Evolutionary conservation across 2,329 filamentous ascomycete species (phyloP), one percentile per base, ranked within the genome.

Genomic region (Epichloe uncinata): DNA sequence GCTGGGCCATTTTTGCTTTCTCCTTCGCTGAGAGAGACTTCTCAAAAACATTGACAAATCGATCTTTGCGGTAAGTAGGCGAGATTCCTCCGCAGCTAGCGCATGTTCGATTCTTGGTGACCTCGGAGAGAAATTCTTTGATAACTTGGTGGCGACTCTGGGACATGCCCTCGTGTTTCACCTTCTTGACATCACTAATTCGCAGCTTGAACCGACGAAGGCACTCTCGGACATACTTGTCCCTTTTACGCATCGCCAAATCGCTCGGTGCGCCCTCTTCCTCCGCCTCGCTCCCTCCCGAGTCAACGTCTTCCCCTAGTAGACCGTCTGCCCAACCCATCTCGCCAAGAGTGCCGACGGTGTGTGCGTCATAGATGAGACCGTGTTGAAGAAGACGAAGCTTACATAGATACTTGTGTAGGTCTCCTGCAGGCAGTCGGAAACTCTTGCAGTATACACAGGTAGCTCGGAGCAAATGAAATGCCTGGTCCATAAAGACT

Each of bases 401-500:
- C 67, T 93, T 90, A 73, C 88, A 96, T 42, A 78, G 71, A 61
- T 87, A 93, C 57, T 82, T 77, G 67, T 91, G 87, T 54, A 95
- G 73, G 53, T 87, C 79, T 48, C 82, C 78, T 45, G 82, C 78
- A n/a, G 84, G 75, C 64, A 96, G 76, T 62, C 85, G 87, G 57
- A 98, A 82, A 51, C 83, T 81, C 62, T 90, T 84, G 69, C 94
- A 98, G 70, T 95, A 96, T 52, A 84, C 78, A 65, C 93, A 98
- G 66, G 91, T 85, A 49, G 87, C 85, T 58, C 89, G 82, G 18
- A 98, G 75, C 43, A 98, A 74, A 42, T 87, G 84, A 55, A 94
- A 79, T 48, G 90, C 78, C 65, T 96, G 90, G 63, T 96, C 90
- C 74, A 98, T 85, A 62, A 96, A 97, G 2, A 89, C 85, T n/a